Conservation (phyloP, 257 asterid species). For the Jacaranda copaia region DNA sequence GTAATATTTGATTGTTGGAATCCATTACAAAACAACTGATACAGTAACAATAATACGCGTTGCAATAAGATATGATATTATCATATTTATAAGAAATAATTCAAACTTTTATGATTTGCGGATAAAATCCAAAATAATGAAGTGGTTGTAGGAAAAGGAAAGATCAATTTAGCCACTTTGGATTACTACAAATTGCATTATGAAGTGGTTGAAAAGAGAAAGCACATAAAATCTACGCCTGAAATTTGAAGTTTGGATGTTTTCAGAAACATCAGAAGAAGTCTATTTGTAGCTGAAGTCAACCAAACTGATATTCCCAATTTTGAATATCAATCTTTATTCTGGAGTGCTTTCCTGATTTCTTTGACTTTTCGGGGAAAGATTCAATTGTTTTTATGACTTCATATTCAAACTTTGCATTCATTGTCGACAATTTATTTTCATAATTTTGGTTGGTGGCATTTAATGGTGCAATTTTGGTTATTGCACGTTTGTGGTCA, state of each 20-base stretch:
- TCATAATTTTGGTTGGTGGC: slow-evolving; percentile 39
- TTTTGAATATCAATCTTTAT: slow-evolving; percentile 12
- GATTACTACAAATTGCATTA: slow-evolving; percentile 11
- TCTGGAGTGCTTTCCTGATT: slow-evolving; percentile 25
- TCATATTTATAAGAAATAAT: too few relatives aligned
- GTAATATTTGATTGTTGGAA: too few relatives aligned
- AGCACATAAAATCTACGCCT: not conserved
- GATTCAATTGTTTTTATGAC: slow-evolving; percentile 13
- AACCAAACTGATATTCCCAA: slow-evolving; percentile 35
- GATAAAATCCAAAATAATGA: slow-evolving; percentile 8
- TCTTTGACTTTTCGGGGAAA: slow-evolving; percentile 34
- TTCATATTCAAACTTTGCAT: slow-evolving; percentile 19
- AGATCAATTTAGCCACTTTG: slow-evolving; percentile 30
- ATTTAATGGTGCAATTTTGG: slow-evolving; percentile 36
- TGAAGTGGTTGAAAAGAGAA: slow-evolving; percentile 45
- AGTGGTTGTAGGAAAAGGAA: slow-evolving; percentile 47
- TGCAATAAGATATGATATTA: too few relatives aligned
- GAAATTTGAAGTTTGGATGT: not conserved
- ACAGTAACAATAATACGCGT: too few relatives aligned
- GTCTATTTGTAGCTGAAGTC: slow-evolving; percentile 26
- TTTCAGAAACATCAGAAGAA: not conserved
- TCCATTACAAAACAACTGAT: too few relatives aligned
- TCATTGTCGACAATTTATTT: slow-evolving; percentile 33
- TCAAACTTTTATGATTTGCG: not conserved
- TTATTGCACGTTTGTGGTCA: slow-evolving; percentile 4